Percentiles rank a stretch among this genome's conserved stretches.
These are phyloP conservation scores for Darksidea phi DNA, from an alignment of 495 filamentous ascomycete genomes.

Conservation along the genomic window DNA sequence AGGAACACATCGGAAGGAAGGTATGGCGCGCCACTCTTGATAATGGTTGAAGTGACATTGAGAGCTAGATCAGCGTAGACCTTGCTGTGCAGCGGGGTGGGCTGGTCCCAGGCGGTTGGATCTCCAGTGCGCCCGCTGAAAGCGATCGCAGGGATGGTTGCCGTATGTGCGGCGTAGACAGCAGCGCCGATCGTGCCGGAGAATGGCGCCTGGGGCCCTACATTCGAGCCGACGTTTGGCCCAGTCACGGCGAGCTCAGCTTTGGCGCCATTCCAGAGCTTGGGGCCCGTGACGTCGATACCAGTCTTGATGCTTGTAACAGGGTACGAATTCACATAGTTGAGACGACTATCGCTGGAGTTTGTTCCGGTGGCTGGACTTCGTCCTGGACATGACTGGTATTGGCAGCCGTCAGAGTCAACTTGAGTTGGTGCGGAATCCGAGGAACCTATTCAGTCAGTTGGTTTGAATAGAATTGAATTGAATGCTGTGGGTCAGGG, in stretches of 20 bases:
- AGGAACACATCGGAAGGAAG: conserved; percentile 59
- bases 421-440: conserved; percentile 48
- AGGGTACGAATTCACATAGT: conserved; percentile 70
- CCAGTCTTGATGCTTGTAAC: conserved; percentile 64
- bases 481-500: neutral
- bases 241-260: conserved; percentile 62
- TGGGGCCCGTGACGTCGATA: conserved; percentile 54
- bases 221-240: conserved; percentile 63
- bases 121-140: conserved; percentile 57
- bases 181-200: conserved; percentile 66
- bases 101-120: conserved; percentile 54
- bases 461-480: neutral
- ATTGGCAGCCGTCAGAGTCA: conserved; percentile 19
- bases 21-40: conserved; percentile 58
- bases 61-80: conserved; percentile 62
- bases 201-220: conserved; percentile 53
- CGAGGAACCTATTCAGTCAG: conserved; percentile 48
- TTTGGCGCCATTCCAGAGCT: conserved; percentile 51
- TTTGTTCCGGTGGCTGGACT: conserved; percentile 57
- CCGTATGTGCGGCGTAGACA: conserved; percentile 55
- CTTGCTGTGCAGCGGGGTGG: conserved; percentile 51
- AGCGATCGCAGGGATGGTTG: conserved; percentile 60
- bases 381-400: conserved; percentile 52
- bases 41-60: conserved; percentile 54
- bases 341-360: conserved; percentile 55